phyloP scores from a whole-genome alignment of 2,329 filamentous ascomycete species.

The Microdochium bolleyi region DNA sequence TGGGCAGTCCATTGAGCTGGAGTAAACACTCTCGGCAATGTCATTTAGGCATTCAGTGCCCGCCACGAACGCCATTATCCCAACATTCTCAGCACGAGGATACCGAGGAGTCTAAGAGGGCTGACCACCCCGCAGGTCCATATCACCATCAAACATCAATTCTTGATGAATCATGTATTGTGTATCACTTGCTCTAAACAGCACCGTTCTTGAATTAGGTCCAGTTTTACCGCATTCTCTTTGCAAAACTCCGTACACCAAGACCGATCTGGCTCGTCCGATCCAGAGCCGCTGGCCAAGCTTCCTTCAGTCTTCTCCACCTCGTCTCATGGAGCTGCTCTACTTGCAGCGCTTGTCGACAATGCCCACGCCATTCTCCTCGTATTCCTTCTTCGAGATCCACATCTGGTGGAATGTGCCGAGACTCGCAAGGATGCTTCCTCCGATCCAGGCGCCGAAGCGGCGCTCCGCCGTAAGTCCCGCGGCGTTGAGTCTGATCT shows the following conservation, averaged over 20 bases:
- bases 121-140: no score
- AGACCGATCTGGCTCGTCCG: not conserved
- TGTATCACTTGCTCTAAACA: not conserved
- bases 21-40: no score
- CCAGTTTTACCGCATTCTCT: not conserved
- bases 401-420: constrained; percentile 99
- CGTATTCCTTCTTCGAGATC: constrained; percentile 96
- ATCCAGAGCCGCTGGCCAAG: not conserved
- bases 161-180: not conserved
- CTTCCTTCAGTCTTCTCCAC: not conserved
- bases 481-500: constrained; percentile 82
- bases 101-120: no score
- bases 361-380: constrained; percentile 84
- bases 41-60: no score
- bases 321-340: not conserved
- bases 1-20: no score
- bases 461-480: constrained; percentile 81
- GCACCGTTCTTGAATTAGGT: not conserved
- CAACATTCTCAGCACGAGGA: no score
- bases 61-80: no score
- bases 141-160: no score
- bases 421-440: constrained; percentile 88
- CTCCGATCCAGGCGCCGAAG: constrained; percentile 93
- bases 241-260: not conserved
- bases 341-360: constrained; percentile 96